Percentiles rank a stretch among this genome's conserved stretches.
Evolutionary conservation across 2,329 filamentous ascomycete genomes (phyloP).

Genomic region (Penicillium sp.): DNA sequence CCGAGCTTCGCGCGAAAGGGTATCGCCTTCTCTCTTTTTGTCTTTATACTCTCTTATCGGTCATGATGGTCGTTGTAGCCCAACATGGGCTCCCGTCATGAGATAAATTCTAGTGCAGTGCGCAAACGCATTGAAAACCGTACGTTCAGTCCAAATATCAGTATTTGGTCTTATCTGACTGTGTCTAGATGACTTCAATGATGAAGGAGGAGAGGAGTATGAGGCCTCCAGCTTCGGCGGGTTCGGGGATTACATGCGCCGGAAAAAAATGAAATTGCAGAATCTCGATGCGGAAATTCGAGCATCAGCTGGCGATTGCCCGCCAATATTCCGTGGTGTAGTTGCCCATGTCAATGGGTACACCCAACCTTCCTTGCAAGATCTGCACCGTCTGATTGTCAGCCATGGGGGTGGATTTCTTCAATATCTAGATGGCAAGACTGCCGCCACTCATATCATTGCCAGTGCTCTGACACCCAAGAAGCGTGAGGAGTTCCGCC

Average conservation of each 20-base stretch:
- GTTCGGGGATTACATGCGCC: constrained; percentile 86
- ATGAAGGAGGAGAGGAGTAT: constrained; percentile 90
- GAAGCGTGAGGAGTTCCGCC: constrained; percentile 82
- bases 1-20: constrained; percentile 3
- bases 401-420: constrained; percentile 91
- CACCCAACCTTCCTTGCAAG: constrained; percentile 86
- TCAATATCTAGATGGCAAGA: constrained; percentile 94
- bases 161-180: constrained; percentile 13
- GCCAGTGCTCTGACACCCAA: constrained; percentile 87
- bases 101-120: constrained; percentile 59
- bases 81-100: constrained; percentile 62
- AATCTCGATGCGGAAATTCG: constrained; percentile 86
- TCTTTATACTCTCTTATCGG: constrained; percentile 3
- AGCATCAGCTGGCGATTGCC: constrained; percentile 65
- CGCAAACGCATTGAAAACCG: constrained; percentile 64
- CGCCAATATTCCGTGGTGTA: constrained; percentile 84
- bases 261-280: constrained; percentile 96
- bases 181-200: constrained; percentile 65
- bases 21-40: background rate
- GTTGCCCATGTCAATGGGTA: constrained; percentile 94
- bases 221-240: constrained; percentile 82
- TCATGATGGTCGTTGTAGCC: constrained; percentile 25
- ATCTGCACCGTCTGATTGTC: constrained; percentile 85
- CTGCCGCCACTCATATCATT: constrained; percentile 92
- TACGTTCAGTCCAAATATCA: constrained; percentile 28